Percentiles rank a stretch among this genome's conserved stretches.
Conservation (phyloP, 2,329 filamentous ascomycete genomes). For the Dactylella cylindrospora region DNA sequence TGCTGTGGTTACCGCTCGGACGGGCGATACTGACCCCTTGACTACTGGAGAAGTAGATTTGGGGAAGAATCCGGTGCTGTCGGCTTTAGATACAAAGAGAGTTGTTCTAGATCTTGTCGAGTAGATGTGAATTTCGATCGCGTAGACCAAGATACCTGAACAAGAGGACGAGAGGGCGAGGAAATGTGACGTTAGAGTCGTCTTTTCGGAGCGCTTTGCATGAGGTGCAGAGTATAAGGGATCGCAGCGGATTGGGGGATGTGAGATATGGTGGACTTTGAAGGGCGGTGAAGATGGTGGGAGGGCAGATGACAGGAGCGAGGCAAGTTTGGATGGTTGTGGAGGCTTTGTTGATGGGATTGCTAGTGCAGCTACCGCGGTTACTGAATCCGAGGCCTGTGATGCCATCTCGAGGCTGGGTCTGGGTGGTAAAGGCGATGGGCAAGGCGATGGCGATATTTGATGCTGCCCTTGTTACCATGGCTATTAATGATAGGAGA, state of each 20-base stretch:
- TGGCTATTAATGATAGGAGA: no score
- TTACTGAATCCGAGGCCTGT: no score
- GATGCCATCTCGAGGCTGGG: no score
- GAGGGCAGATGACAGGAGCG: constrained; percentile 49
- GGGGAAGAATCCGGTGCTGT: constrained; percentile 82
- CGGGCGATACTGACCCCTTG: constrained; percentile 60
- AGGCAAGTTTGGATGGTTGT: constrained; percentile 36
- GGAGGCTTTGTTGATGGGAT: no score
- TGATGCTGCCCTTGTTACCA: no score
- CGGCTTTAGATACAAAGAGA: constrained; percentile 93
- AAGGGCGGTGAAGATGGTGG: constrained; percentile 55
- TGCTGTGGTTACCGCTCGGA: constrained; percentile 70
- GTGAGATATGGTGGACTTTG: constrained; percentile 81
- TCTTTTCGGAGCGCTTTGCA: constrained; percentile 69
- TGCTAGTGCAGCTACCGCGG: no score
- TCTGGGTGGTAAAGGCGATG: no score
- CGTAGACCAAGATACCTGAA: constrained; percentile 66
- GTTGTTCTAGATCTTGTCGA: constrained; percentile 63
- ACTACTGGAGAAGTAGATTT: constrained; percentile 13
- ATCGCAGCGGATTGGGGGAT: constrained; percentile 71
- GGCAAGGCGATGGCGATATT: no score
- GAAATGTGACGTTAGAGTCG: constrained; percentile 85
- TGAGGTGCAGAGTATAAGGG: constrained; percentile 79
- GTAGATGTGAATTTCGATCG: constrained; percentile 85
- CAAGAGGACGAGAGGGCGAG: constrained; percentile 60